Evolutionary conservation across 140 eudicot genomes (phyloP), one percentile per base, ranked within the genome.

Genomic region (Anethum foeniculum): DNA sequence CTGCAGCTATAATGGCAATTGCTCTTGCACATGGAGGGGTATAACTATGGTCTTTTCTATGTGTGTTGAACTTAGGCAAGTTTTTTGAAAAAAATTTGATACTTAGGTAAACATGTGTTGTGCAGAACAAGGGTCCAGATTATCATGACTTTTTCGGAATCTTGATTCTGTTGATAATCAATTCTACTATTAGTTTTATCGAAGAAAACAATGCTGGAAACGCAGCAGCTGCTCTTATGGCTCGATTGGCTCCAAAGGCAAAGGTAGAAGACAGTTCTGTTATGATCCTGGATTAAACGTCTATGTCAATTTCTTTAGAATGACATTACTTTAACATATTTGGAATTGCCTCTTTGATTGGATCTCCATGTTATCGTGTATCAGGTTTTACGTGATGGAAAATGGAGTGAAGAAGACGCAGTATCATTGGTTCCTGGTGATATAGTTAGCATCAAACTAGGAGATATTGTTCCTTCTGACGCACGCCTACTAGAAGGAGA

Each of bases 221-320:
- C 79, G 98, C 98, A 54, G 97, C 97, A 11, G 98, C 98, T 68
- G 98, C 97, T 78, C 89, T 94, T 43, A 94, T 94, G 98, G 97
- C 98, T 68, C 96, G 98, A 36, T 83, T 94, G 83, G 97, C 98
- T 25, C 98, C 97, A 0, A 92, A 94, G 85, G 97, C 98, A 41
- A 94, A 94, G 96, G 98, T 93, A 62, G 21, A 34, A 3, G 16
- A 30, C 75, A 1, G 10, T 47, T 62, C 39, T 14, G 7, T 21
- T 10, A 43, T 38, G 7, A 43, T 30, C 46, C 25, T 32, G 75
- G 46, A 36, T 34, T 21, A 19, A 36, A 38, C 47, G 25, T 23
- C 60, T 14, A 23, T 1, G 14, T 34, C 76, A 71, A 32, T 16
- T 21, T 72, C 47, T 41, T n/a, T 38, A 6, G 52, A 72, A 5